Evolutionary conservation across 2,329 filamentous ascomycete genomes (phyloP).

Genomic region (Exophiala lecanii-corni): DNA sequence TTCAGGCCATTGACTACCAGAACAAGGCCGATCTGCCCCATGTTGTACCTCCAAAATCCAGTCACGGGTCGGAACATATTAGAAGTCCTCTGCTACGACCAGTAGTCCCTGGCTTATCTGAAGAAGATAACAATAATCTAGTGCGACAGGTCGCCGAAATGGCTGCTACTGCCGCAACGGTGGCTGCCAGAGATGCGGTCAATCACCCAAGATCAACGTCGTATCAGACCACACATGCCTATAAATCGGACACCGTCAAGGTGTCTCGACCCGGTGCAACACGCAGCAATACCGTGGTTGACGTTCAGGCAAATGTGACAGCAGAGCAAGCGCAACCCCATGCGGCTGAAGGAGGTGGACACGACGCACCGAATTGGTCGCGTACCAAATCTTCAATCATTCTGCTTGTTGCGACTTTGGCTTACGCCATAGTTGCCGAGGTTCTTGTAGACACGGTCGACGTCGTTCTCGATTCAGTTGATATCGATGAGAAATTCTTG

Average conservation of each 20-base stretch:
- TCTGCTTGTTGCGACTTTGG: conserved; percentile 77
- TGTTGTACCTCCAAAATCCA: conserved; percentile 68
- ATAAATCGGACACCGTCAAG: conserved; percentile 29
- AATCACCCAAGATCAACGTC: conserved; percentile 50
- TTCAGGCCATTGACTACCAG: conserved; percentile 42
- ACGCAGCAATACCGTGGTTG: conserved; percentile 29
- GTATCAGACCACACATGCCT: conserved; percentile 33
- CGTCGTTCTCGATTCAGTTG: conserved; percentile 82
- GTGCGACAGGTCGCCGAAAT: conserved; percentile 89
- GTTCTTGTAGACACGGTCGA: conserved; percentile 97
- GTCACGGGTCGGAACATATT: conserved; percentile 38
- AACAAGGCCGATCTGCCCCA: conserved; percentile 47
- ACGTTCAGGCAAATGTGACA: conserved; percentile 46
- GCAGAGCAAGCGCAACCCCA: conserved; percentile 31
- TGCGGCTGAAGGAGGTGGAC: conserved; percentile 57
- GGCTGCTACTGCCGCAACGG: conserved; percentile 81
- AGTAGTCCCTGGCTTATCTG: conserved; percentile 64
- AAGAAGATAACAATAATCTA: conserved; percentile 74
- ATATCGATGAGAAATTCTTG: conserved; percentile 94
- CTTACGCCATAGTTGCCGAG: conserved; percentile 96
- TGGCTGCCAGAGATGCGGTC: conserved; percentile 74
- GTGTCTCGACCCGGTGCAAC: conserved; percentile 33
- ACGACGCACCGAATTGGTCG: conserved; percentile 99
- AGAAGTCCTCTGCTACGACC: conserved; percentile 33
- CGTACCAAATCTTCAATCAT: conserved; percentile 86